phyloP scores from a whole-genome alignment of 1,284 basidiomycete species.

The Trichosporon faecale region DNA sequence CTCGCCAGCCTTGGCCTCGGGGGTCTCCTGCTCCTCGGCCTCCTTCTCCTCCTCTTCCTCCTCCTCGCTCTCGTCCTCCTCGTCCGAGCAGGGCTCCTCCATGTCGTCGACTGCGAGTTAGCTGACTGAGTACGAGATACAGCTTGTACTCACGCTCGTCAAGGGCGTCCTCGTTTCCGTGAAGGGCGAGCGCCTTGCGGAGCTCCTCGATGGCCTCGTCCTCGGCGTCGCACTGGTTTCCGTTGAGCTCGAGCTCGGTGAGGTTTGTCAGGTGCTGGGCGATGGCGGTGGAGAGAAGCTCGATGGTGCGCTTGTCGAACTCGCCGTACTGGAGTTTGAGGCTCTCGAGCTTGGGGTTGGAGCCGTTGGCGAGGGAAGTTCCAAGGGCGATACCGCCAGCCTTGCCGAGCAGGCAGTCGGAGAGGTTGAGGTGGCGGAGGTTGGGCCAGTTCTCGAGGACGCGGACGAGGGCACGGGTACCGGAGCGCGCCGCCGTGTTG shows the following conservation, averaged over 20 bases:
- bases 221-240: conserved; percentile 80
- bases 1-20: conserved; percentile 48
- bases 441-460: conserved; percentile 68
- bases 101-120: conserved; percentile 60
- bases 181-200: conserved; percentile 62
- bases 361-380: conserved; percentile 61
- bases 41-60: conserved; percentile 53
- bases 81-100: conserved; percentile 59
- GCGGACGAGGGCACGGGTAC: conserved; percentile 69
- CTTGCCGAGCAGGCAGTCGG: conserved; percentile 80
- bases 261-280: conserved; percentile 60
- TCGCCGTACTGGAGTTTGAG: conserved; percentile 89
- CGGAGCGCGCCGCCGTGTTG: conserved; percentile 81
- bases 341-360: conserved; percentile 66
- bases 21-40: conserved; percentile 47
- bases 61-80: conserved; percentile 55
- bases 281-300: conserved; percentile 66
- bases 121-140: neutral
- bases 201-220: conserved; percentile 70
- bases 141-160: conserved; percentile 58
- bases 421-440: conserved; percentile 77
- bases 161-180: conserved; percentile 76
- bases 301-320: conserved; percentile 68
- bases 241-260: conserved; percentile 74
- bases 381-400: conserved; percentile 62